Conservation (phyloP, 441 rosid species). For the Erodium texanum region DNA sequence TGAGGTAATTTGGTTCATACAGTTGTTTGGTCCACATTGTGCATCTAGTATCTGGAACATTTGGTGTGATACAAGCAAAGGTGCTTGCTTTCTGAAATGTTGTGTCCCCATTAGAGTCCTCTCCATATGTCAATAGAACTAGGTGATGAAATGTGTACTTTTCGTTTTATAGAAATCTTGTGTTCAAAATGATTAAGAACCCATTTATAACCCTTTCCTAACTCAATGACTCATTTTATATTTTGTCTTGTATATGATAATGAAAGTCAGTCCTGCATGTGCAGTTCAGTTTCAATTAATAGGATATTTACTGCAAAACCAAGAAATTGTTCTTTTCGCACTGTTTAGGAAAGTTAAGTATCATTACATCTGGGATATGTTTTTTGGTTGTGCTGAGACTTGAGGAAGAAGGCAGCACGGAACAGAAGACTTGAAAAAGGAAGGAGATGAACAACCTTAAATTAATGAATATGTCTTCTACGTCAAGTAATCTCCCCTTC, state of each 20-base stretch:
- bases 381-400: no score
- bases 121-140: no score
- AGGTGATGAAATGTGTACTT: not conserved
- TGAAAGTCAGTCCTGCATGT: not conserved
- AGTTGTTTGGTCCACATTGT: no score
- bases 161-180: not conserved
- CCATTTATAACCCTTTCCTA: not conserved
- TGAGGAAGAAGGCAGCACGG: slow-evolving; percentile 2
- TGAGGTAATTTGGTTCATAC: slow-evolving; percentile 17
- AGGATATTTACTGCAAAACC: not conserved
- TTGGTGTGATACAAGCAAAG: slow-evolving; percentile 19
- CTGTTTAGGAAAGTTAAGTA: no score
- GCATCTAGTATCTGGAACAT: slow-evolving; percentile 17
- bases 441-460: not conserved
- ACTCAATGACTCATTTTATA: no score
- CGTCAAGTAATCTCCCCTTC: slow-evolving; percentile 19
- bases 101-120: not conserved
- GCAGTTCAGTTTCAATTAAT: not conserved
- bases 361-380: no score
- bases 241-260: not conserved
- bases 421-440: not conserved
- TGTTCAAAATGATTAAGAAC: not conserved
- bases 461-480: slow-evolving; percentile 17
- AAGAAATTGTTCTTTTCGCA: not conserved
- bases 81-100: not conserved